phyloP scores from a whole-genome alignment of 148 eudicot species.

The Rhododendron henanense region DNA sequence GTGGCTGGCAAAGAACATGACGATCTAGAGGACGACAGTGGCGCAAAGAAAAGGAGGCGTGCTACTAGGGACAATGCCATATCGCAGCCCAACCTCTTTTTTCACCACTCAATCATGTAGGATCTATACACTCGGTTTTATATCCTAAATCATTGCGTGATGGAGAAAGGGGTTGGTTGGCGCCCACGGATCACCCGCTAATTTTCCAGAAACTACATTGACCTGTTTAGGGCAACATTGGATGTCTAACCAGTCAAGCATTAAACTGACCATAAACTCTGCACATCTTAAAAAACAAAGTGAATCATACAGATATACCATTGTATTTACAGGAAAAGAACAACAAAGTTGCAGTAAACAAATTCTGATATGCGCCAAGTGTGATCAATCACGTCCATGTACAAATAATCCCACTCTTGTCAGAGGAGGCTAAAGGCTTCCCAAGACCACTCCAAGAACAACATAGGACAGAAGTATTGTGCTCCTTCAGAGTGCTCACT shows the following conservation, averaged over 20 bases:
- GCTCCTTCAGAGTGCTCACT: conserved; percentile 82
- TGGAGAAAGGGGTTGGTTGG: no score
- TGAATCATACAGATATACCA: neutral
- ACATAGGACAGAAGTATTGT: conserved; percentile 60
- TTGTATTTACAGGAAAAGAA: conserved; percentile 1
- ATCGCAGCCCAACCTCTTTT: no score
- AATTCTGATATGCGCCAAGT: neutral
- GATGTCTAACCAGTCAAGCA: neutral
- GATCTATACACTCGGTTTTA: no score
- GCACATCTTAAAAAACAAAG: neutral
- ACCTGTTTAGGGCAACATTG: neutral
- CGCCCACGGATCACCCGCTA: no score
- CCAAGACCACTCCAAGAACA: conserved; percentile 92
- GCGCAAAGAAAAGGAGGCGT: no score
- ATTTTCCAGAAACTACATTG: neutral
- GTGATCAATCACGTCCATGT: conserved; percentile 53
- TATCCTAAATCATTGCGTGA: no score
- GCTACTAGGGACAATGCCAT: no score
- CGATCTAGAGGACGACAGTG: no score
- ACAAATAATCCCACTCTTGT: conserved; percentile 74
- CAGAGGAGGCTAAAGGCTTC: conserved; percentile 75
- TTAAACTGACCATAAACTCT: neutral
- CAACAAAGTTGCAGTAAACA: neutral
- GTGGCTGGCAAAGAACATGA: no score
- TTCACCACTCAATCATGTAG: no score